Evolutionary conservation across 192 early-diverging fungal species (phyloP).

Genomic region (Umbelopsis vinacea): DNA sequence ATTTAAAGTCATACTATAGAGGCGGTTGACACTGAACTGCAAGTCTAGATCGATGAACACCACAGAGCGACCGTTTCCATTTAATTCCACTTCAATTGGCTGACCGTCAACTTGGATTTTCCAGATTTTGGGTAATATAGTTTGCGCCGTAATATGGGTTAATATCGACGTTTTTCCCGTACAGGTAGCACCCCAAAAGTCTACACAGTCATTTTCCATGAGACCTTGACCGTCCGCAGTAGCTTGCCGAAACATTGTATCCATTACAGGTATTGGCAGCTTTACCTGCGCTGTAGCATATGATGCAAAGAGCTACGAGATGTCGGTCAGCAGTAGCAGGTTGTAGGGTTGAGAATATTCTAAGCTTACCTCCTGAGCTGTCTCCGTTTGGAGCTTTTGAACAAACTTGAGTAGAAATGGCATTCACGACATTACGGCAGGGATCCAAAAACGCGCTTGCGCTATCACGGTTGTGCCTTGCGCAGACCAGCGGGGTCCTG

Average conservation of each 20-base stretch:
- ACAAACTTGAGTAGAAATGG: constrained; percentile 17
- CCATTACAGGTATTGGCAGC: not conserved
- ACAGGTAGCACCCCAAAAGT: not conserved
- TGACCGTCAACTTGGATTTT: not conserved
- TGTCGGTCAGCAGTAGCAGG: not conserved
- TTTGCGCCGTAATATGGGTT: not conserved
- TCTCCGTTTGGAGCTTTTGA: constrained; percentile 4
- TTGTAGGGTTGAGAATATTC: not conserved
- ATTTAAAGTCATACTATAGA: not conserved
- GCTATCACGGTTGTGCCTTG: too few relatives aligned
- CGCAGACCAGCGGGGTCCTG: too few relatives aligned
- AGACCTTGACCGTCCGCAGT: not conserved
- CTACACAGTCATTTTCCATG: not conserved
- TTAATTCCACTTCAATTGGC: not conserved
- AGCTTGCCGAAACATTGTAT: not conserved
- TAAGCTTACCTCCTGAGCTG: not conserved
- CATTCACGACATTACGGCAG: not conserved
- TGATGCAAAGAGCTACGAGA: not conserved
- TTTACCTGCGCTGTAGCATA: not conserved
- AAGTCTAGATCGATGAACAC: not conserved
- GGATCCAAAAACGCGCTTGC: too few relatives aligned
- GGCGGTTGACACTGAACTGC: constrained; percentile 6
- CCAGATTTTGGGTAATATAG: not conserved
- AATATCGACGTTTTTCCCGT: not conserved
- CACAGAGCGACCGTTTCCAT: not conserved